Evolutionary conservation across 768 basidiomycete species (phyloP), one percentile per base, ranked within the genome.

Genomic region (Gloeostereum incarnatum): DNA sequence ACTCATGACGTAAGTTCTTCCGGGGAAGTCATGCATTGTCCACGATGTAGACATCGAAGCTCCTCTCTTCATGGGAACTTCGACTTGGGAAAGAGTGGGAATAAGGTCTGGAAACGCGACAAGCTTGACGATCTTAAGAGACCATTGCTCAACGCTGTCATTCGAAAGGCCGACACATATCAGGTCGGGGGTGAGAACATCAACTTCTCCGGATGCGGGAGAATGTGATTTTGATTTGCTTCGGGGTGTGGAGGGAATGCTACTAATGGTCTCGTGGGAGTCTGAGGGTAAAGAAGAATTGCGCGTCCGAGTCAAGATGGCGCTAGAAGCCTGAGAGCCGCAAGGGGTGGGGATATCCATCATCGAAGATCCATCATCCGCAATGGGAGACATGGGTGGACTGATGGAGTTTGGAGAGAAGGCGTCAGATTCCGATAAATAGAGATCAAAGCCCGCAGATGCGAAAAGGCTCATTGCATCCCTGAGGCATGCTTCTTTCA

Each of bases 51-150:
- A n/a, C n/a, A n/a, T n/a, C n/a, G n/a, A n/a, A n/a, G n/a, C n/a
- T n/a, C n/a, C n/a, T n/a, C n/a, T n/a, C n/a, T n/a, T n/a, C n/a
- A n/a, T n/a, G n/a, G n/a, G n/a, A n/a, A n/a, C n/a, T n/a, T n/a
- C n/a, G n/a, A n/a, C n/a, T n/a, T n/a, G n/a, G n/a, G n/a, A n/a
- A n/a, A n/a, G n/a, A 26, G 55, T 35, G n/a, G 68, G 64, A 21
- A 82, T 77, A 38, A 86, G 67, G 43, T 85, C 82, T 0, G 82
- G 81, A 53, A 75, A 86, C 5, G 83, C 81, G 26, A 88, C 67
- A 10, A 86, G 67, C 58, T 85, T 84, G 43, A 88, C 65, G 30
- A 88, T 71, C 62, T 88, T 87, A 44, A 81, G 67, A 17, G 72
- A 71, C 85, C 85, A 88, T 35, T 72, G 68, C 41, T 84, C 78